phyloP scores from a whole-genome alignment of 164 flowering plant genomes.

The Echeveria elegans region DNA sequence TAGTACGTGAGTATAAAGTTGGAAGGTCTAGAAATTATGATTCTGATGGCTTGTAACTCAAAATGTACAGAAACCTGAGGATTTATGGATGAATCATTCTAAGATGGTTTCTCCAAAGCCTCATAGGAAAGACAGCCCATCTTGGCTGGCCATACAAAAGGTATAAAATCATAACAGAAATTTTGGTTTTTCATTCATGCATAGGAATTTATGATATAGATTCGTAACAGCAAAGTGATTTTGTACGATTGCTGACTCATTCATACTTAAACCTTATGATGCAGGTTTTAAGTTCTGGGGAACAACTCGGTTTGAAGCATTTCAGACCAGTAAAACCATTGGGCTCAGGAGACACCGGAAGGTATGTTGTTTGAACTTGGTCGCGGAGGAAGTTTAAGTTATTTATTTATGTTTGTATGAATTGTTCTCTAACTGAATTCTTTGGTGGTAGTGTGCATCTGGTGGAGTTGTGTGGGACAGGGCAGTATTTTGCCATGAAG shows the following conservation, averaged over 20 bases:
- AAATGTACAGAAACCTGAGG: constrained; percentile 79
- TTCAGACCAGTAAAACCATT: constrained; percentile 82
- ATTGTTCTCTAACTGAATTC: background rate
- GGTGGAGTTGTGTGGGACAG: constrained; percentile 82
- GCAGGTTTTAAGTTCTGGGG: constrained; percentile 72
- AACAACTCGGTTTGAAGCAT: constrained; percentile 70
- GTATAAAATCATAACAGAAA: constrained; percentile 21
- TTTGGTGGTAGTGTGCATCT: constrained; percentile 73
- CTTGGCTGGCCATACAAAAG: constrained; percentile 90
- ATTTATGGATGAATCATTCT: constrained; percentile 84
- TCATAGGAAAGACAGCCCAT: constrained; percentile 62
- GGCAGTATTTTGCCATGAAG: constrained; percentile 84
- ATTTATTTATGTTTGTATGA: background rate
- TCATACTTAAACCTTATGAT: constrained; percentile 8
- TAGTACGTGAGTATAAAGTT: background rate
- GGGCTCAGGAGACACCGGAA: constrained; percentile 98
- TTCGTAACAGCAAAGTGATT: background rate
- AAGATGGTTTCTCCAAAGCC: constrained; percentile 83
- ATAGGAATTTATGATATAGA: background rate
- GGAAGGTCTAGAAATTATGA: background rate
- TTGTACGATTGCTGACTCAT: background rate
- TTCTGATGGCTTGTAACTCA: background rate
- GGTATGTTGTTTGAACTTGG: constrained; percentile 31
- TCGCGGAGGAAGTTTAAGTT: background rate
- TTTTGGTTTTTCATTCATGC: background rate